Evolutionary conservation across 2,329 filamentous ascomycete species (phyloP).

Genomic region (Cladosporium velox): DNA sequence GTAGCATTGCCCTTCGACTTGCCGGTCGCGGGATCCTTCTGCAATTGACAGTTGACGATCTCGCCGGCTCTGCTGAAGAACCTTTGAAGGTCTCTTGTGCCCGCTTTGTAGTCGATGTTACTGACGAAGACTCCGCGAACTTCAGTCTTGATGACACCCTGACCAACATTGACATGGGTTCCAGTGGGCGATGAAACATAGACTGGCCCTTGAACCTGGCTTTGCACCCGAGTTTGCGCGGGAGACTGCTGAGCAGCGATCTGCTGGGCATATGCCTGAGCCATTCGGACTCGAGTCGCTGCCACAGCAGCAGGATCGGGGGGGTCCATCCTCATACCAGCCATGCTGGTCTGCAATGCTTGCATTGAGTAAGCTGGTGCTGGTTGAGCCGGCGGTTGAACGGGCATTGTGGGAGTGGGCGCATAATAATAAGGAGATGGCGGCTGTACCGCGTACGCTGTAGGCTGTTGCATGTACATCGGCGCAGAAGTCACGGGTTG

Average conservation of each 20-base stretch:
- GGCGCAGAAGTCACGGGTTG: not conserved
- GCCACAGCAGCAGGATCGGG: not conserved
- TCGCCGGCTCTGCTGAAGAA: conserved; percentile 32
- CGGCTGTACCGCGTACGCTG: conserved; percentile 4
- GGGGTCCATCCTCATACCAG: not conserved
- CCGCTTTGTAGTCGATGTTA: conserved; percentile 33
- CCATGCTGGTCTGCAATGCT: conserved; percentile 7
- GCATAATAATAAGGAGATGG: not conserved
- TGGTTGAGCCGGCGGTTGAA: not conserved
- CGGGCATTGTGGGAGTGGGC: not conserved
- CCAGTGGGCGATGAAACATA: conserved; percentile 29
- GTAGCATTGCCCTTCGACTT: conserved; percentile 35
- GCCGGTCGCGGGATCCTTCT: conserved; percentile 28
- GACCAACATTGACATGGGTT: conserved; percentile 30
- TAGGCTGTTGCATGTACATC: not conserved
- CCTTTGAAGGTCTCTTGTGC: conserved; percentile 29
- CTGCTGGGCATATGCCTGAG: not conserved
- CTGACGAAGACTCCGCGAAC: conserved; percentile 35
- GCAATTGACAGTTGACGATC: conserved; percentile 28
- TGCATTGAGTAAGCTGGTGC: conserved; percentile 6
- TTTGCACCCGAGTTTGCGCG: not conserved
- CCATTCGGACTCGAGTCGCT: not conserved
- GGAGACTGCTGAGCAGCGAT: not conserved
- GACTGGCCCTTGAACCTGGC: conserved; percentile 3
- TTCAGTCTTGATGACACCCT: conserved; percentile 31